Evolutionary conservation across 306 rosid genomes (phyloP).

Genomic region (Chamaecrista fasciculata): DNA sequence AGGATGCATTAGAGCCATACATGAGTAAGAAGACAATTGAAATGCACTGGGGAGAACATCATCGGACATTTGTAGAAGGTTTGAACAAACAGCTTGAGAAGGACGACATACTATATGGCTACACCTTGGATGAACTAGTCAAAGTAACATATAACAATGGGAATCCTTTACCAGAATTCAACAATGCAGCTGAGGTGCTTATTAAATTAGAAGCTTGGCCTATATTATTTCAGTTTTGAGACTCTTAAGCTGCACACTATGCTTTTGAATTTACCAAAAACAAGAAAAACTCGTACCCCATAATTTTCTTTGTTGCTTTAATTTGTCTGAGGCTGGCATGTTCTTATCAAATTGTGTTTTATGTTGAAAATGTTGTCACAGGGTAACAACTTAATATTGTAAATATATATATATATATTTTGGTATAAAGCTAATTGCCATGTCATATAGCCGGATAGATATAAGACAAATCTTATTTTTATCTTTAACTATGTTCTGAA

Average conservation of each 20-base stretch:
- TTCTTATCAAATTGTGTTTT: not conserved
- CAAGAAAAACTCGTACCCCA: not conserved
- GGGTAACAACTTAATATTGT: not conserved
- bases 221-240: slow-evolving; percentile 15
- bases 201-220: slow-evolving; percentile 26
- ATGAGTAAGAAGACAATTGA: slow-evolving; percentile 81
- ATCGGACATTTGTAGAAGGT: slow-evolving; percentile 63
- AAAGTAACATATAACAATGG: slow-evolving; percentile 90
- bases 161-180: slow-evolving; percentile 82
- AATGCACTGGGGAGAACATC: slow-evolving; percentile 84
- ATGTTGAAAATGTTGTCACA: not conserved
- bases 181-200: slow-evolving; percentile 91
- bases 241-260: slow-evolving; percentile 9
- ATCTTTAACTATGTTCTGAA: not conserved
- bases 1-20: slow-evolving; percentile 94
- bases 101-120: slow-evolving; percentile 74
- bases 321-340: not conserved
- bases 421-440: not conserved
- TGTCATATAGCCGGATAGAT: not conserved
- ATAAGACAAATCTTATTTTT: not conserved
- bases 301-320: not conserved
- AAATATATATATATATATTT: not conserved
- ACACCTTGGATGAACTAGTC: slow-evolving; percentile 83
- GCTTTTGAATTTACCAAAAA: not conserved
- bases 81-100: slow-evolving; percentile 80